Base-by-base conservation (phyloP, 176 grass and related monocot species). In the Carex parvula region DNA sequence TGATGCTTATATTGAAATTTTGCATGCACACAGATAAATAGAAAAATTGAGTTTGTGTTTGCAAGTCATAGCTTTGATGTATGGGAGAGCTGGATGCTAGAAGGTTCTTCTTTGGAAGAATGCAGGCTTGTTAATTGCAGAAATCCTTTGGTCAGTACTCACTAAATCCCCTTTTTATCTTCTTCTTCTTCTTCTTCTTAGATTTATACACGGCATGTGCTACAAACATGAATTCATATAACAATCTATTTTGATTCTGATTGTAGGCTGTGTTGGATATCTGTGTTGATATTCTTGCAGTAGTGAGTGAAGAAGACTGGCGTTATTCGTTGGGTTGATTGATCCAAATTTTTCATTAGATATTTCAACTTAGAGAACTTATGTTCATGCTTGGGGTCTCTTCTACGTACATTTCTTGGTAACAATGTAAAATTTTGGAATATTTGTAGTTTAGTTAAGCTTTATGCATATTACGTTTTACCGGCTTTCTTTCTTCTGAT, bases 11-110 rank as follows among this genome's bases (percentile, higher is more conserved):
- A 16, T 54, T 22, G 2, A 77, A 62, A 64, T 59, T 50, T 69
- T 37, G 59, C 69, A 9, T 83, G 55, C 8, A 72, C 21, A 68
- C 88, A 99, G 93, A 95, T 99, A 20, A 99, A 99, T 81, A 99
- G 91, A 87, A 93, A 79, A 86, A 95, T 83, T 64, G 93, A 99
- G 73, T 95, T 90, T 85, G 93, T 99, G 60, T 99, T 99, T 93
- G 93, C 96, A 29, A 99, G 93, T 56, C 85, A 99, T 85, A 92
- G 82, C 80, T 99, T 99, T 55, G 96, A 95, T 83, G 81, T 95
- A 42, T 95, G 96, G 93, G 96, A 95, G 61, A 90, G 75, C 60
- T 99, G 96, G 96, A 93, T 85, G 80, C 83, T 95, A 11, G 88
- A 92, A 41, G 96, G 96, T 4, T 89, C 93, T 37, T 79, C 84